phyloP scores from a whole-genome alignment of 2,329 filamentous ascomycete species.

The Dichotomopilus funicola region DNA sequence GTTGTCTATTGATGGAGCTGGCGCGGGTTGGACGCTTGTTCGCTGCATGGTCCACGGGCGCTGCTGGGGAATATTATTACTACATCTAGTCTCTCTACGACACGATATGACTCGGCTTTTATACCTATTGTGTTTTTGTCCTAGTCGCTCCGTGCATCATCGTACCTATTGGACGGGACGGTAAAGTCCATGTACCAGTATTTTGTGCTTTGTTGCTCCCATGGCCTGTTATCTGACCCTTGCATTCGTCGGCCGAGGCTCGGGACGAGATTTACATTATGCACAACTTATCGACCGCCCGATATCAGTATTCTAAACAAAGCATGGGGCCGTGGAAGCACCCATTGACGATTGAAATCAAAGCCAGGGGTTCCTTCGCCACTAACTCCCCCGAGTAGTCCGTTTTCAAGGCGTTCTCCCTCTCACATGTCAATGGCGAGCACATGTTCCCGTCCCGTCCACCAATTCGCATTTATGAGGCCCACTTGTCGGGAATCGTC shows the following conservation, averaged over 20 bases:
- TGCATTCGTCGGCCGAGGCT: background rate
- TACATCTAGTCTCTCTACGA: slow-evolving; percentile 21
- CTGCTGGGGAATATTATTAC: slow-evolving; percentile 8
- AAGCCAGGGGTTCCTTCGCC: no score
- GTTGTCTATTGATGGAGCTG: background rate
- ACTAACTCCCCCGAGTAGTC: no score
- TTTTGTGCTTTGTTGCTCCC: background rate
- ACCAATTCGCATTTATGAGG: no score
- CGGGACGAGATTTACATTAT: background rate
- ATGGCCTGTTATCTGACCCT: background rate
- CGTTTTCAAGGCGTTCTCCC: no score
- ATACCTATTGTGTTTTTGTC: slow-evolving; percentile 17
- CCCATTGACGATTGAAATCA: no score
- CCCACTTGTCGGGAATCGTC: no score
- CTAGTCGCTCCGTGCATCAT: background rate
- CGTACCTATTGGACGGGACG: no score
- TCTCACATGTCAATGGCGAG: no score
- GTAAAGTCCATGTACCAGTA: no score
- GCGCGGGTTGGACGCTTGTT: slow-evolving; percentile 1
- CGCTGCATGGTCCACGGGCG: background rate
- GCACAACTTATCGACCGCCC: background rate
- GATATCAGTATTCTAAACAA: no score
- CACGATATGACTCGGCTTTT: slow-evolving; percentile 22
- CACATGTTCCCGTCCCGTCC: no score
- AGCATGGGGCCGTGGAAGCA: no score